Evolutionary conservation across 768 basidiomycete species (phyloP), one percentile per base, ranked within the genome.

Genomic region (Suillus spraguei): DNA sequence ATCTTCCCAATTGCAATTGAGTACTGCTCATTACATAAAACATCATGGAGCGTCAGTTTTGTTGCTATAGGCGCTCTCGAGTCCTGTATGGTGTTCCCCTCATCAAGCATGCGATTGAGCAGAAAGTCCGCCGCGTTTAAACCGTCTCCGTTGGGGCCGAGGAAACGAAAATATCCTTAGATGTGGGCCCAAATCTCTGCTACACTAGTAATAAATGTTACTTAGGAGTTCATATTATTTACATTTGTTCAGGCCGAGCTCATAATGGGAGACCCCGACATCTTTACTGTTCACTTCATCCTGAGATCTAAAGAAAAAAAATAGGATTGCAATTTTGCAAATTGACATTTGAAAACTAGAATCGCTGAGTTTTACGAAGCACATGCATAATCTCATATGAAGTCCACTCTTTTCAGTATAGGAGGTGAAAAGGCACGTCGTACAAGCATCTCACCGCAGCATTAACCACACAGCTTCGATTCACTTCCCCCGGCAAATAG

Each of bases 401-500:
- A 58, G 56, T 58, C 8, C 17, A 35, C 20, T 58, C 17, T 58
- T 9, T 58, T 28, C 9, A 28, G 41, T 17, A 41, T 42, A 58
- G 56, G 38, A 58, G 39, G 56, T 28, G 17, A 41, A 42, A 32
- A 28, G 56, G 39, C 56, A 58, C 56, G 28, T 58, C 56, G 28
- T 20, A 4, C 24, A 13, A 10, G 22, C 55, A 56, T 56, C 36
- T 39, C 22, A 53, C 36, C 36, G 55, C 55, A 58, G 38, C 56
- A 58, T 39, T 32, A 58, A 58, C 39, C 24, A 58, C 55, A 17
- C 55, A 13, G 56, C 56, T n/a, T 58, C 39, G 20, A 28, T 24
- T 56, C 6, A 56, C 55, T 58, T 58, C 39, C 56, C 56, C 36
- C 56, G 56, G 41, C 56, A 58, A 42, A 58, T 58, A 39, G 56